Percentiles rank a stretch among this genome's conserved stretches.
These are phyloP conservation scores for Catunica adiposa DNA, from an alignment of 2,329 filamentous ascomycete genomes.

Conservation along the genomic window DNA sequence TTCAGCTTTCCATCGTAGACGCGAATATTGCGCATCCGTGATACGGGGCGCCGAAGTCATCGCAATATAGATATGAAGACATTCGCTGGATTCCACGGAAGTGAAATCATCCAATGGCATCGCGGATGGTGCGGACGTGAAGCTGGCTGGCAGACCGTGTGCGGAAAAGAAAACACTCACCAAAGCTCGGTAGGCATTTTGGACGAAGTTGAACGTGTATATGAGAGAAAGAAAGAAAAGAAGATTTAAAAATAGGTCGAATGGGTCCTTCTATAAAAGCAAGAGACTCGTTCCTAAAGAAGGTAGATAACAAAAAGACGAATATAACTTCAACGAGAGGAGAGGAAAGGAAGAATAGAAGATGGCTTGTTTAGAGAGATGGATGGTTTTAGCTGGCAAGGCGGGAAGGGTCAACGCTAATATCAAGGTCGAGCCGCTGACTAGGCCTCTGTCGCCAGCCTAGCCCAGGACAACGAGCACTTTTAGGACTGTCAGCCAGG, in stretches of 20 bases:
- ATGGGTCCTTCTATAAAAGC: constrained; percentile 4
- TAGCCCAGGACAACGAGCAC: not conserved
- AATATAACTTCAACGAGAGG: constrained; percentile 1
- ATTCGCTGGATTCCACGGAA: not conserved
- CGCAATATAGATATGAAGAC: not conserved
- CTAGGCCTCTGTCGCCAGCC: not conserved
- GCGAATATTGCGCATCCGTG: not conserved
- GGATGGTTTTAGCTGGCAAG: constrained; percentile 3
- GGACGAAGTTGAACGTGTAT: constrained; percentile 27
- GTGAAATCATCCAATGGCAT: not conserved
- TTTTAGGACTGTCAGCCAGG: not conserved
- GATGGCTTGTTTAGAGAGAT: not conserved
- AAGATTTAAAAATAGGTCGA: not conserved
- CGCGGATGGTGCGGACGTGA: not conserved
- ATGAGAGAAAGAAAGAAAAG: constrained; percentile 9
- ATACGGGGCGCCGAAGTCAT: not conserved
- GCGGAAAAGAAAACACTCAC: constrained; percentile 38
- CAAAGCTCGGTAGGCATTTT: constrained; percentile 64
- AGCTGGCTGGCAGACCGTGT: not conserved
- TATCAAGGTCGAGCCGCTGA: not conserved
- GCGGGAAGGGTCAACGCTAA: constrained; percentile 4
- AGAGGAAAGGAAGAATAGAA: constrained; percentile 2
- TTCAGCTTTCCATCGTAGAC: not conserved
- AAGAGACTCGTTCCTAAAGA: not conserved
- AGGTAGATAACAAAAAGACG: constrained; percentile 12